Base-by-base conservation (phyloP, 495 filamentous ascomycete genomes). In the Podospora fimiseda region DNA sequence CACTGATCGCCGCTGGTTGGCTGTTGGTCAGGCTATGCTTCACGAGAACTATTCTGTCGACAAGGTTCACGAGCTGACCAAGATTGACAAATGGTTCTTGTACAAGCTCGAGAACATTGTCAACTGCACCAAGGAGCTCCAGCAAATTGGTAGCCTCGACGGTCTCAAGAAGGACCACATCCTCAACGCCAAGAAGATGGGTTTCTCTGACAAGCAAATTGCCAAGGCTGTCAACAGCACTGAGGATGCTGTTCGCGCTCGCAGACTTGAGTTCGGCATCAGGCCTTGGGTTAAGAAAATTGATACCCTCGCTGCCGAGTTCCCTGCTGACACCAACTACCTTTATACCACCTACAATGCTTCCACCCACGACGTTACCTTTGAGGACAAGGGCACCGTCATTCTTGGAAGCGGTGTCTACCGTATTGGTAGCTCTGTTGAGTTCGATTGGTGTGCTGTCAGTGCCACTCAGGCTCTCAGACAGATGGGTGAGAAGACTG, bases 391-490 rank as follows among this genome's bases (percentile, higher is more conserved):
- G 64, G 90, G 90, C 38, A 89, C 83, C 52, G 72, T 96, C 50
- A 87, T 97, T 48, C 83, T 96, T 23, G 92, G 92, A 41, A 91
- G 86, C 68, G 92, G 92, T 68, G 92, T 96, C 8, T 97, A 97
- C 78, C 82, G 92, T 59, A 98, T 96, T 64, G 92, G 93, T 56
- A 92, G 87, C 74, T 96, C 90, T 19, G 92, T 98, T 51, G 92
- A 98, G 70, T 98, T 98, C 65, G 92, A 98, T 71, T 98, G 92
- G 92, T 97, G 93, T 65, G 92, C 92, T 51, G 92, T 96, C 57
- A 95, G 92, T 64, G 89, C 89, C 54, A 93, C 93, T 14, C 76
- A 88, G 24, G 90, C 91, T 33, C 78, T 96, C 56, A 81, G 82
- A 57, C 74, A 84, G 47, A 91, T 96, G 83, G 92, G 90, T 59